These are phyloP conservation scores for Diaporthe velutina DNA, from an alignment of 2,329 filamentous ascomycete genomes.

Conservation along the genomic window DNA sequence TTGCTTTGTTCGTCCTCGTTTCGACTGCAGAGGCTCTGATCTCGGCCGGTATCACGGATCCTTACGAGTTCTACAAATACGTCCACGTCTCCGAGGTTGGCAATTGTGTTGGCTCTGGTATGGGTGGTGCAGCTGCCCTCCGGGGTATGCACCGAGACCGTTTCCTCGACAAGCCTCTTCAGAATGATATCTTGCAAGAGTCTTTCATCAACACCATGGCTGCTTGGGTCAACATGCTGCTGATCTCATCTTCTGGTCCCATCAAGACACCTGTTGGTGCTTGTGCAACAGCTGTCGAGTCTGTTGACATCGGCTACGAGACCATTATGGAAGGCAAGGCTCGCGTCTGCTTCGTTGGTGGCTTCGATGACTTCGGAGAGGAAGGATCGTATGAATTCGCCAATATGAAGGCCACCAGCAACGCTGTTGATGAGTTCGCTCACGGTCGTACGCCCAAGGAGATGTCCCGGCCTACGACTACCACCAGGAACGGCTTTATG, in stretches of 20 bases:
- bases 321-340: conserved; percentile 99
- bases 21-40: conserved; percentile 93
- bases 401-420: conserved; percentile 99
- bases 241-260: conserved; percentile 95
- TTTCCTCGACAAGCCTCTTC: conserved; percentile 94
- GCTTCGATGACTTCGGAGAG: conserved; percentile 99
- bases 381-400: conserved; percentile 99
- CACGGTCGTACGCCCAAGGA: conserved; percentile 95
- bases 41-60: conserved; percentile 95
- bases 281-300: conserved; percentile 97
- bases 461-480: conserved; percentile 98
- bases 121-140: conserved; percentile 92
- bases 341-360: conserved; percentile 95
- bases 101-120: conserved; percentile 98
- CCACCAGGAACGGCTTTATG: conserved; percentile 98
- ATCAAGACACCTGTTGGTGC: conserved; percentile 99
- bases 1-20: conserved; percentile 94
- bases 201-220: conserved; percentile 99
- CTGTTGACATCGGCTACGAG: conserved; percentile 96
- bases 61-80: conserved; percentile 99
- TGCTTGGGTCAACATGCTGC: conserved; percentile 99
- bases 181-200: conserved; percentile 99
- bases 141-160: conserved; percentile 99
- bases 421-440: conserved; percentile 94
- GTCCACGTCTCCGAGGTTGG: conserved; percentile 98